Conservation (phyloP, 2,329 filamentous ascomycete species). For the Ophiostoma himal-ulmi region DNA sequence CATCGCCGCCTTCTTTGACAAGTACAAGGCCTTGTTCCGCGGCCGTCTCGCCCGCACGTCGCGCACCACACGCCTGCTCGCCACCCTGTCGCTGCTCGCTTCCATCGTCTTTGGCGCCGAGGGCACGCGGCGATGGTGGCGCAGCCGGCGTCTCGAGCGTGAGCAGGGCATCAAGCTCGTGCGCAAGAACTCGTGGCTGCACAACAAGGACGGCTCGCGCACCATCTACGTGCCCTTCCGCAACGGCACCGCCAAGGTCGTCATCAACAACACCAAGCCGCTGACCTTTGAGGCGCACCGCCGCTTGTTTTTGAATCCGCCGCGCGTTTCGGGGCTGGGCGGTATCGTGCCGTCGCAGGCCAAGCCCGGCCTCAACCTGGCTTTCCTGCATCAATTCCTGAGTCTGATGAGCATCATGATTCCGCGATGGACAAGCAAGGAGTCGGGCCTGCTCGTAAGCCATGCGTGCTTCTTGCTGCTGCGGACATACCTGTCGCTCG, state of each 20-base stretch:
- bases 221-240: slow-evolving; percentile 95
- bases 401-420: slow-evolving; percentile 98
- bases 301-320: slow-evolving; percentile 85
- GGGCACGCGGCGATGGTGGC: slow-evolving; percentile 74
- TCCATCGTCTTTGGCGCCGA: slow-evolving; percentile 75
- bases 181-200: slow-evolving; percentile 84
- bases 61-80: slow-evolving; percentile 64
- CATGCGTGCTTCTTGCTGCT: slow-evolving; percentile 87
- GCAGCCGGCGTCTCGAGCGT: slow-evolving; percentile 64
- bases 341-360: slow-evolving; percentile 81
- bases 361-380: slow-evolving; percentile 89
- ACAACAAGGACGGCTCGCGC: slow-evolving; percentile 88
- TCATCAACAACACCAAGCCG: slow-evolving; percentile 81
- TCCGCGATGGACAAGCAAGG: slow-evolving; percentile 90
- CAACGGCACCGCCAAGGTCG: slow-evolving; percentile 80
- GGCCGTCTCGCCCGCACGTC: slow-evolving; percentile 58
- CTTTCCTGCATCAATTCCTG: slow-evolving; percentile 93
- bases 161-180: slow-evolving; percentile 78
- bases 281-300: slow-evolving; percentile 96
- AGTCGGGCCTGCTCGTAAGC: slow-evolving; percentile 81
- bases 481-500: slow-evolving; percentile 85
- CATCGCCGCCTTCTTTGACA: slow-evolving; percentile 57
- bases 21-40: slow-evolving; percentile 50
- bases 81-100: slow-evolving; percentile 66
- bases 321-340: slow-evolving; percentile 69